Conservation (phyloP, 2,329 filamentous ascomycete species). For the Chrysoporthe puriensis region DNA sequence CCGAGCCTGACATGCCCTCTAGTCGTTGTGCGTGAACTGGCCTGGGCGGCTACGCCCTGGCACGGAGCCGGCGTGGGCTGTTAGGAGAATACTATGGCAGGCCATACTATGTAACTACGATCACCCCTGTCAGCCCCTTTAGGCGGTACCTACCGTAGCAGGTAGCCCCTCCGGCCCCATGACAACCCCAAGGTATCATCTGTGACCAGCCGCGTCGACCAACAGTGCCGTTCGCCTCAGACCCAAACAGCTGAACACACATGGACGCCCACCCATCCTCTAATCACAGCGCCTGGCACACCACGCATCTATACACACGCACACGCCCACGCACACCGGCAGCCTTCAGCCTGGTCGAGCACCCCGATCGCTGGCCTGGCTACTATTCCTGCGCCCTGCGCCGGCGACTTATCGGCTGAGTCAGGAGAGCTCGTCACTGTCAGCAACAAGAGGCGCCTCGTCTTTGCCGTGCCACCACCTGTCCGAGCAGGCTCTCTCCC, state of each 20-base stretch:
- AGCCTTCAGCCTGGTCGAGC: background rate
- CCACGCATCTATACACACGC: background rate
- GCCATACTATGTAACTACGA: background rate
- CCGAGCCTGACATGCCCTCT: background rate
- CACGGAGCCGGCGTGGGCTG: background rate
- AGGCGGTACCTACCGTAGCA: background rate
- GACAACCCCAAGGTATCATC: conserved; percentile 2
- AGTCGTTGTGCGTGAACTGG: background rate
- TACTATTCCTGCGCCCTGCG: background rate
- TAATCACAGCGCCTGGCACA: conserved; percentile 2
- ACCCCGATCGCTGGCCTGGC: background rate
- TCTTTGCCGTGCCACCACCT: conserved; percentile 21
- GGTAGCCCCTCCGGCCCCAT: background rate
- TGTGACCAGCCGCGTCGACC: background rate
- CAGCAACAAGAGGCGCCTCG: conserved; percentile 19
- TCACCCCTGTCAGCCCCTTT: conserved; percentile 11
- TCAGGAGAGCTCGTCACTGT: conserved; percentile 25
- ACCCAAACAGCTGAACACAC: conserved; percentile 1
- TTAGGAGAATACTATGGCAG: background rate
- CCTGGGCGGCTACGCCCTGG: background rate
- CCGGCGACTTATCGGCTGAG: conserved; percentile 19
- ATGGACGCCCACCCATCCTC: background rate
- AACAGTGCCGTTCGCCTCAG: background rate
- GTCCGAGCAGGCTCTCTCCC: conserved; percentile 22
- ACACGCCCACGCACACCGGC: background rate